Evolutionary conservation across 1,139 yeast genomes (phyloP), one percentile per base, ranked within the genome.

Genomic region (Yamadazyma trypodendri): DNA sequence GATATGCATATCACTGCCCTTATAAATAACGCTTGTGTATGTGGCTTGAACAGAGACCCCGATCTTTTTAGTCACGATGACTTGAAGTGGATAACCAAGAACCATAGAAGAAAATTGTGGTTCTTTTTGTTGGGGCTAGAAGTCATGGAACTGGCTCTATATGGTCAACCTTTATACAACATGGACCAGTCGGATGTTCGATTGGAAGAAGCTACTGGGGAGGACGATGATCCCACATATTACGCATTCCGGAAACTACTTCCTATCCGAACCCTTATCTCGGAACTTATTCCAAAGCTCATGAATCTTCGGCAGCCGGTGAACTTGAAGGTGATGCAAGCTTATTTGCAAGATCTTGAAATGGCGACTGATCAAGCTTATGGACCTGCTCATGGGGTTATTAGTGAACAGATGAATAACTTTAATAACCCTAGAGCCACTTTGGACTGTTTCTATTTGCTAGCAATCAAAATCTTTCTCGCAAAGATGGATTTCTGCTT

Each of bases 41-140:
- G 77, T 33, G 82, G 83, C 0, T 48, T 79, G 21, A 73, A 79
- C 53, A 58, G 81, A 34, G 83, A 78, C 43, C 80, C 77, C 3
- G 55, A 51, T 20, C 24, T 45, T 13, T 63, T 49, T 23, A 62
- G 60, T 24, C 63, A 58, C 13, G 66, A 58, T 18, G 41, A 53
- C 6, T 38, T 52, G 6, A 55, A 55, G 40, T 57, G 61, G 44
- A 47, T 56, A 28, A 44, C 54, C n/a, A 61, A 67, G 31, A 64
- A 63, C 42, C 54, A 69, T 22, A 65, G 74, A 54, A 61, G 84
- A 45, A 77, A 75, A 41, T 60, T 78, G 63, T 67, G 73, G 73
- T 45, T 25, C 20, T 38, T 45, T 14, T 28, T 48, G 11, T 18
- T 45, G 11, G 24, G 48, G 7, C 18, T 44, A 1, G 50, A 46